These are phyloP conservation scores for Camelina neglecta DNA, from an alignment of 345 rosid genomes.

Conservation along the genomic window DNA sequence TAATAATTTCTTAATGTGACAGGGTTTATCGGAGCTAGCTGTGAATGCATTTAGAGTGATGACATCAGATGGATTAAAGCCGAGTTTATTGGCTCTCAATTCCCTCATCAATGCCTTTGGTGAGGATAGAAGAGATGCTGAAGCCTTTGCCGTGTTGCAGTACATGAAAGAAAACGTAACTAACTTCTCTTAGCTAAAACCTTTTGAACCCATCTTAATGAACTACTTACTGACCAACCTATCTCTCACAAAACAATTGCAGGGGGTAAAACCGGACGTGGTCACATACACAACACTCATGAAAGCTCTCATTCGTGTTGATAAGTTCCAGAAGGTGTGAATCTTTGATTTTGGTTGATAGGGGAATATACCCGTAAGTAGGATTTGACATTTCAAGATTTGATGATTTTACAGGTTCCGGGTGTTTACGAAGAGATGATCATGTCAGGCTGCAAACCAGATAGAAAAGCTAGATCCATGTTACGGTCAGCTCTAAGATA, in stretches of 20 bases:
- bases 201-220: slow-evolving; percentile 19
- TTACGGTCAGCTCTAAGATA: slow-evolving; percentile 90
- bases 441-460: slow-evolving; percentile 83
- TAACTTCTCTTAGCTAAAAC: slow-evolving; percentile 24
- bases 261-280: slow-evolving; percentile 93
- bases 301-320: slow-evolving; percentile 92
- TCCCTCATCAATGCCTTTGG: slow-evolving; percentile 96
- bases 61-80: slow-evolving; percentile 88
- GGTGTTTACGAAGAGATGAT: slow-evolving; percentile 93
- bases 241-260: slow-evolving; percentile 41
- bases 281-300: slow-evolving; percentile 92
- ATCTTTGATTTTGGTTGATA: background rate
- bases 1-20: slow-evolving; percentile 14
- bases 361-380: background rate
- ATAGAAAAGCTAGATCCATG: slow-evolving; percentile 94
- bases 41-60: slow-evolving; percentile 83
- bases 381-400: slow-evolving; percentile 20
- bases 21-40: slow-evolving; percentile 97
- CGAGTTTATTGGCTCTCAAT: slow-evolving; percentile 85
- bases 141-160: slow-evolving; percentile 90
- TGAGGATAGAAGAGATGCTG: slow-evolving; percentile 89
- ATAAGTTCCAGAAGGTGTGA: slow-evolving; percentile 77
- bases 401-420: slow-evolving; percentile 70
- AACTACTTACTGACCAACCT: slow-evolving; percentile 35
- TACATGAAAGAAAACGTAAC: slow-evolving; percentile 92